Base-by-base conservation (phyloP, 306 rosid species). In the Dalbergia cultrata region DNA sequence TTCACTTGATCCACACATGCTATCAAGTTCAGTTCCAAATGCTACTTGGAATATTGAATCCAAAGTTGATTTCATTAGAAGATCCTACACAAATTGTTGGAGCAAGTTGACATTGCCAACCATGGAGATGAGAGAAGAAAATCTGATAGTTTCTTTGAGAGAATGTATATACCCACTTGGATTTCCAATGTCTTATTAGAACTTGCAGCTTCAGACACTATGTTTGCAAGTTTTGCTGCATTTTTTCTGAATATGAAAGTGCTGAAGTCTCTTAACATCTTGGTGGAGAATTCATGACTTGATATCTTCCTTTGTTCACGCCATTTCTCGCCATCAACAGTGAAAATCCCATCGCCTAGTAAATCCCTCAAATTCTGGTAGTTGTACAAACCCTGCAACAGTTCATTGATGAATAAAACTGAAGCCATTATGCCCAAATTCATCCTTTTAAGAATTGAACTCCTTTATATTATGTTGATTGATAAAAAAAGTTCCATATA, bases 271-370 rank as follows among this genome's bases (percentile, higher is more conserved):
- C 92, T 85, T 66, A 90, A 74, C 90, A 80, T 66, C 75, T 22
- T 92, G 5, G 94, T 89, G 19, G 97, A 92, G 87, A 92, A 92
- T 63, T 89, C 95, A 74, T 92, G 84, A 84, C 95, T 88, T 62
- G 91, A 82, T 73, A 89, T 52, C 77, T 90, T 92, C 74, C 97
- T 92, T 81, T 92, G 95, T 16, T 92, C 85, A 4, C 91, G 93
- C 97, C 97, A 92, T 85, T 89, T 90, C 43, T 90, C 90, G 8
- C 97, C 97, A 79, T 92, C 97, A 22, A 92, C 95, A 0, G 91
- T 17, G 57, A 94, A 94, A 85, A 94, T 94, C 17, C 97, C 98
- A 80, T 92, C 91, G 53, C 98, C 98, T 8, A 94, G 90, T 71
- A 94, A 90, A 86, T 92, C 97, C 86, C 70, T 91, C 74, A 94